Evolutionary conservation across 2,329 filamentous ascomycete genomes (phyloP).

Genomic region (Xylariaceae sp.): DNA sequence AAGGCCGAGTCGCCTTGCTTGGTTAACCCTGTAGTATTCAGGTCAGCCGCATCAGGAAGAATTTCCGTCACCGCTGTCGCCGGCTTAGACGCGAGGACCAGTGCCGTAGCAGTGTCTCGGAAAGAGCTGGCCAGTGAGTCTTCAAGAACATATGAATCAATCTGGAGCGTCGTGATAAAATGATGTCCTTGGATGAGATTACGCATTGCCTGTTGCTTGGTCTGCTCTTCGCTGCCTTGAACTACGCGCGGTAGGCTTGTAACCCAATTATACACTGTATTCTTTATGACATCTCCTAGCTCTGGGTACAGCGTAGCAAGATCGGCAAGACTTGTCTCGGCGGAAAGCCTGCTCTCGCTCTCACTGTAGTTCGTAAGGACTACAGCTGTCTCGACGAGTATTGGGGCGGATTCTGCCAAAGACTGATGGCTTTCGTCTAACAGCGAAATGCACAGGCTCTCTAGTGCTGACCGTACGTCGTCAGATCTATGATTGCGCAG

Average conservation of each 20-base stretch:
- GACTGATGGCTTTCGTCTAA: conserved; percentile 75
- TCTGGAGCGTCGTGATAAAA: conserved; percentile 58
- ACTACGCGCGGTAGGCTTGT: conserved; percentile 75
- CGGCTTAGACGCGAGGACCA: conserved; percentile 34
- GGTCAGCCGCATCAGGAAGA: conserved; percentile 26
- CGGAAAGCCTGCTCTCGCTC: conserved; percentile 39
- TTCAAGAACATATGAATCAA: conserved; percentile 63
- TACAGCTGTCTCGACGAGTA: conserved; percentile 80
- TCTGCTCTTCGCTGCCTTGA: conserved; percentile 76
- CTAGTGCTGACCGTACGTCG: conserved; percentile 65
- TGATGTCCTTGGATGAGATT: conserved; percentile 73
- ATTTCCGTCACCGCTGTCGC: conserved; percentile 32
- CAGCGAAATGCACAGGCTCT: conserved; percentile 67
- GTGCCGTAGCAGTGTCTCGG: conserved; percentile 64
- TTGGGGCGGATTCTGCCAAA: conserved; percentile 61
- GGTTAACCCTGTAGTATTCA: conserved; percentile 28
- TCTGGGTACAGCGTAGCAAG: conserved; percentile 60
- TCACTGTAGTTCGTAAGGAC: conserved; percentile 51
- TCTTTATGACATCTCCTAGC: conserved; percentile 62
- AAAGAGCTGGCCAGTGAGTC: conserved; percentile 65
- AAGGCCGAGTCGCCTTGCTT: conserved; percentile 15
- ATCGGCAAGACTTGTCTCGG: conserved; percentile 53
- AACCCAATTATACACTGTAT: conserved; percentile 75
- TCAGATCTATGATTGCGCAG: conserved; percentile 65
- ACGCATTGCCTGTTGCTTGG: conserved; percentile 66